A percentile compares a stretch with the other conserved stretches of the same genome.
Evolutionary conservation across 345 rosid genomes (phyloP).

Genomic region (Tarenaya hassleriana): DNA sequence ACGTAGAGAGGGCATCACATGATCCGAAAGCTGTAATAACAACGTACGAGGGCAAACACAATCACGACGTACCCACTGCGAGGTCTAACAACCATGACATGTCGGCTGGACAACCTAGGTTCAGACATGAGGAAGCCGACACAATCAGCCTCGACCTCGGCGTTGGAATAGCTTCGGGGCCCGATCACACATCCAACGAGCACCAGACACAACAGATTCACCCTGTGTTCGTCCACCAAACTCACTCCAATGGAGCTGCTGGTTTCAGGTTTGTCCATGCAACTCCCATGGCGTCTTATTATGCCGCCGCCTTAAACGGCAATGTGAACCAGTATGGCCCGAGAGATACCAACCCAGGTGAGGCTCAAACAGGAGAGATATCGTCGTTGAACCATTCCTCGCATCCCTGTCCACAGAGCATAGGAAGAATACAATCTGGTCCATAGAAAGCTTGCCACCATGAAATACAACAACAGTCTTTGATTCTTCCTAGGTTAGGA

Average conservation of each 20-base stretch:
- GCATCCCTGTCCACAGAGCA: constrained; percentile 60
- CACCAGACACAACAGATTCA: constrained; percentile 50
- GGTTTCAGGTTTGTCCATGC: constrained; percentile 50
- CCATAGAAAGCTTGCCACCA: constrained; percentile 36
- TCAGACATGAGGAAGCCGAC: constrained; percentile 46
- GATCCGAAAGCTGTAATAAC: constrained; percentile 98
- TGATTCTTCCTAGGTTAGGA: constrained; percentile 24
- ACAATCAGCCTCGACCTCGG: constrained; percentile 92
- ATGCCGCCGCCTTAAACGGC: constrained; percentile 52
- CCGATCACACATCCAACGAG: constrained; percentile 41
- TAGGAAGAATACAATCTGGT: constrained; percentile 75
- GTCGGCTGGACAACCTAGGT: constrained; percentile 40
- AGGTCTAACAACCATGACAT: constrained; percentile 55
- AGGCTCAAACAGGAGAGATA: constrained; percentile 41
- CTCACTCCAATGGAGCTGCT: constrained; percentile 37
- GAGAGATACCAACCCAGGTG: constrained; percentile 47
- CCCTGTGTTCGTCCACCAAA: constrained; percentile 36
- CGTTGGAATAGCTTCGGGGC: constrained; percentile 60
- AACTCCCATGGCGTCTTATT: constrained; percentile 39
- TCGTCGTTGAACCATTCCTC: constrained; percentile 52
- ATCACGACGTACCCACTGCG: constrained; percentile 85
- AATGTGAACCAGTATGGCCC: constrained; percentile 45
- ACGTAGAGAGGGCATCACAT: constrained; percentile 98
- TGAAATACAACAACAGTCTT: constrained; percentile 7
- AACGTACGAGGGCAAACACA: constrained; percentile 97